phyloP scores from a whole-genome alignment of 108 stramenopile genomes.

The Aurantiochytrium sp. region DNA sequence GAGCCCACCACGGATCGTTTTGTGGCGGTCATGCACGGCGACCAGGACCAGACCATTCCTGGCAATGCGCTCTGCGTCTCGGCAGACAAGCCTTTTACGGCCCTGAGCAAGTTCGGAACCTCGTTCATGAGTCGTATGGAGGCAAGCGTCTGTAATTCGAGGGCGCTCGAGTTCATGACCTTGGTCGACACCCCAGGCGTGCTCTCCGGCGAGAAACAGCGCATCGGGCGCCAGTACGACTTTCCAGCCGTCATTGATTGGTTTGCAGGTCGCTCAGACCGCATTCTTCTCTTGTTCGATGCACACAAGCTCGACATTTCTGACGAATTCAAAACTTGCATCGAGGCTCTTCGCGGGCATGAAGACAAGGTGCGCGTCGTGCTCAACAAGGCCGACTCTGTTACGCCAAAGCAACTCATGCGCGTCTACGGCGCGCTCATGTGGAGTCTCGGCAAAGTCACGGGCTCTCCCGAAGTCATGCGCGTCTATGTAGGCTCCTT shows the following conservation, averaged over 20 bases:
- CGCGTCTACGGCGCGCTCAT: slow-evolving; percentile 92
- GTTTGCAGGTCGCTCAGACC: slow-evolving; percentile 68
- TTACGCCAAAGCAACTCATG: slow-evolving; percentile 92
- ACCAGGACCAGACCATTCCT: slow-evolving; percentile 89
- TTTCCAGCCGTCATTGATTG: slow-evolving; percentile 32
- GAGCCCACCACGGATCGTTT: slow-evolving; percentile 97
- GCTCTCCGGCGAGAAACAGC: slow-evolving; percentile 53
- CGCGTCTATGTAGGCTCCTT: slow-evolving; percentile 96
- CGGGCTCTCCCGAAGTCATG: slow-evolving; percentile 94
- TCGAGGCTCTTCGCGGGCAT: slow-evolving; percentile 74
- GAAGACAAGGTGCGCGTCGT: slow-evolving; percentile 86
- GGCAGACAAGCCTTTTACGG: slow-evolving; percentile 87
- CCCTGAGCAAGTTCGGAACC: slow-evolving; percentile 84
- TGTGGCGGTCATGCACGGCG: slow-evolving; percentile 84
- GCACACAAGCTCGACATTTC: slow-evolving; percentile 94
- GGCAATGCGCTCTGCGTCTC: slow-evolving; percentile 95
- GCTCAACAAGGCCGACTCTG: slow-evolving; percentile 86
- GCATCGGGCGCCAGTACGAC: slow-evolving; percentile 42
- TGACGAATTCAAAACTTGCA: slow-evolving; percentile 80
- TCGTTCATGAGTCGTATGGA: slow-evolving; percentile 89
- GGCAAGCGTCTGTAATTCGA: slow-evolving; percentile 73
- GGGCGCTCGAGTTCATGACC: slow-evolving; percentile 74
- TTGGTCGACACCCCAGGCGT: slow-evolving; percentile 82
- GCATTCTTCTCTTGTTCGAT: slow-evolving; percentile 93
- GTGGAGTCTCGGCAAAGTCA: slow-evolving; percentile 93